A percentile compares a stretch with the other conserved stretches of the same genome.
These are phyloP conservation scores for Pseudogymnoascus verrucosus DNA, from an alignment of 2,329 filamentous ascomycete genomes.

Conservation along the genomic window DNA sequence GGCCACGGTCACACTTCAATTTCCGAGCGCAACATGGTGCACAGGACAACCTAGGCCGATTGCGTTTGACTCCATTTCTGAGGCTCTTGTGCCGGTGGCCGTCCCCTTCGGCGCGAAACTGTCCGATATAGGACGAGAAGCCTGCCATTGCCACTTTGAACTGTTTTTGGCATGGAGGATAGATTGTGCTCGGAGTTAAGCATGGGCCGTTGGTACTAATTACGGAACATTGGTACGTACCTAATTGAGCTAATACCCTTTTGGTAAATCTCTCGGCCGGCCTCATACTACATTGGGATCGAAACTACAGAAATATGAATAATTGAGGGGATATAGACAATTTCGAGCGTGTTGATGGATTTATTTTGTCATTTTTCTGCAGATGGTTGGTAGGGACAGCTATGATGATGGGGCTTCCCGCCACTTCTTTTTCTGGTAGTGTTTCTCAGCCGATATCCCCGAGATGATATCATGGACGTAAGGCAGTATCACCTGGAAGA, in stretches of 20 bases:
- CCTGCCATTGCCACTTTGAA: neutral
- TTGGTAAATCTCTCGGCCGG: neutral
- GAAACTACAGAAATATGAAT: neutral
- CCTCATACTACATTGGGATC: neutral
- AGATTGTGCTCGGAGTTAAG: neutral
- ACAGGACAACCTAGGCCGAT: constrained; percentile 13
- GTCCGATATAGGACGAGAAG: constrained; percentile 11
- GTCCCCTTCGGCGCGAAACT: constrained; percentile 12
- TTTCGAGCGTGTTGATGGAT: neutral
- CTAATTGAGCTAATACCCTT: neutral
- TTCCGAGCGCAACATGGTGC: constrained; percentile 16
- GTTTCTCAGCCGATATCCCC: neutral
- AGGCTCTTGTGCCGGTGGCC: neutral
- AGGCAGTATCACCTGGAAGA: neutral
- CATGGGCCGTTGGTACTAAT: neutral
- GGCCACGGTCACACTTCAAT: constrained; percentile 17
- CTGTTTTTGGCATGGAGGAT: neutral
- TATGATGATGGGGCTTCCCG: neutral
- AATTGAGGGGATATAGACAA: neutral
- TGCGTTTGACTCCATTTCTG: constrained; percentile 11
- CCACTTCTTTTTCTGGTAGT: neutral
- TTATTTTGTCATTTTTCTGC: neutral
- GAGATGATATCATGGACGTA: neutral
- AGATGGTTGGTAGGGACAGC: neutral
- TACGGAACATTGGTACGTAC: neutral